These are phyloP conservation scores for Syncephalis plumigaleata DNA, from an alignment of 371 early-diverging fungal species.

Conservation along the genomic window DNA sequence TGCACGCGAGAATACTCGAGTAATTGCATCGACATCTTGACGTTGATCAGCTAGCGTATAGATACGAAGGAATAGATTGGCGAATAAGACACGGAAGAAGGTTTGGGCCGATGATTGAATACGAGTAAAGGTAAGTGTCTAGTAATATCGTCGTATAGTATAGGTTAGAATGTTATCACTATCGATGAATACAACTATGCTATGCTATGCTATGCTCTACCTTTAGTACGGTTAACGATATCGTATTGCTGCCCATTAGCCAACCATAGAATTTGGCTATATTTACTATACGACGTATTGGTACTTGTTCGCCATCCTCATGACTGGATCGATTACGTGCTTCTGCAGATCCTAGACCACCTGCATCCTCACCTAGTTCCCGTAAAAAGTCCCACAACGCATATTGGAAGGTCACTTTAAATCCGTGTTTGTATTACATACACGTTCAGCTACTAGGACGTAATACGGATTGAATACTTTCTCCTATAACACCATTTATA, in stretches of 20 bases:
- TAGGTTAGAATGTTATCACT: not conserved
- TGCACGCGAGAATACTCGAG: conserved; percentile 35
- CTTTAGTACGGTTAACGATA: conserved; percentile 46
- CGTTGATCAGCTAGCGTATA: conserved; percentile 6
- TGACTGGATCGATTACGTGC: conserved; percentile 11
- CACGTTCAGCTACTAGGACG: conserved; percentile 55
- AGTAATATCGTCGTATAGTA: not conserved
- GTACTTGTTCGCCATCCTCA: conserved; percentile 15
- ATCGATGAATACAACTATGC: conserved; percentile 4
- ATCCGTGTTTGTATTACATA: conserved; percentile 63
- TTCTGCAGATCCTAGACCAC: conserved; percentile 41
- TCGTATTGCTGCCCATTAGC: conserved; percentile 33
- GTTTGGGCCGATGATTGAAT: conserved; percentile 10
- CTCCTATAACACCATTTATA: conserved; percentile 28
- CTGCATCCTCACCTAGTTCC: conserved; percentile 64
- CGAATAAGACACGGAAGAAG: conserved; percentile 8
- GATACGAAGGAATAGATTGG: conserved; percentile 10
- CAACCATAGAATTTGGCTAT: conserved; percentile 54
- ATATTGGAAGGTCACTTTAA: conserved; percentile 86
- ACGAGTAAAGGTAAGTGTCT: conserved; percentile 7
- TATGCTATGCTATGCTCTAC: conserved; percentile 7
- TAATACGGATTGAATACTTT: conserved; percentile 88
- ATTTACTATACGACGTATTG: conserved; percentile 47
- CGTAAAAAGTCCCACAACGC: conserved; percentile 85
- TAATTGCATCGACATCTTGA: conserved; percentile 23